Evolutionary conservation across 106 monocot genomes (phyloP).

Genomic region (Allium sativum): DNA sequence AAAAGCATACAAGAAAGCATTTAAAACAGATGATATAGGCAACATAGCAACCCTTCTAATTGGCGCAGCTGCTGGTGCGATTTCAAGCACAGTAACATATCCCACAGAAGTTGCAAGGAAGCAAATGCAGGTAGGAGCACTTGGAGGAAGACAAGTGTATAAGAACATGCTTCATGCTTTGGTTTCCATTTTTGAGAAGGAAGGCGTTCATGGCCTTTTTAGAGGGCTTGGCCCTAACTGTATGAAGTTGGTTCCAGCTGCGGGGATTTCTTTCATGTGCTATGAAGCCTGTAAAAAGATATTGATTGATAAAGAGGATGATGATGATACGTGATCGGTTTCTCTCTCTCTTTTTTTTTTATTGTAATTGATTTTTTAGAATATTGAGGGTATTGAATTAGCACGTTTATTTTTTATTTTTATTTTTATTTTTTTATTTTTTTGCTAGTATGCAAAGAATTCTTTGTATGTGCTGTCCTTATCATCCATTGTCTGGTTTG

Average conservation of each 20-base stretch:
- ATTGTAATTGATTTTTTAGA: too few species aligned
- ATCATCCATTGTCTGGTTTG: too few species aligned
- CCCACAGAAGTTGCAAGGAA: conserved; percentile 89
- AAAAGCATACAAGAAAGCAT: conserved; percentile 59
- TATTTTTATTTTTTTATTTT: too few species aligned
- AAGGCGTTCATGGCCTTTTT: conserved; percentile 78
- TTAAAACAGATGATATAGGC: conserved; percentile 53
- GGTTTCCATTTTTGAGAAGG: conserved; percentile 64
- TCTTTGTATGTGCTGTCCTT: too few species aligned
- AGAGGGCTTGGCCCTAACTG: conserved; percentile 90
- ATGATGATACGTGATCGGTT: background rate
- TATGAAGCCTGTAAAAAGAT: conserved; percentile 97
- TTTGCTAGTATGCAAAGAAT: too few species aligned
- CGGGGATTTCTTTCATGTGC: conserved; percentile 98
- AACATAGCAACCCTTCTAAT: conserved; percentile 79
- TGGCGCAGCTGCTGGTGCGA: conserved; percentile 79
- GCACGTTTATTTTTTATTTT: too few species aligned
- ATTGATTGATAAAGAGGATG: conserved; percentile 57
- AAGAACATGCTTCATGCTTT: conserved; percentile 87
- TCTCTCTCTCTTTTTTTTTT: too few species aligned
- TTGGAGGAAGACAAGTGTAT: conserved; percentile 82
- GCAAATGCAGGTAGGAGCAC: conserved; percentile 92
- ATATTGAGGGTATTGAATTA: too few species aligned
- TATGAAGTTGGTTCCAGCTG: conserved; percentile 91
- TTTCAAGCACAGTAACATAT: conserved; percentile 81